Evolutionary conservation across 148 eudicot genomes (phyloP).

Genomic region (Spergularia marina): DNA sequence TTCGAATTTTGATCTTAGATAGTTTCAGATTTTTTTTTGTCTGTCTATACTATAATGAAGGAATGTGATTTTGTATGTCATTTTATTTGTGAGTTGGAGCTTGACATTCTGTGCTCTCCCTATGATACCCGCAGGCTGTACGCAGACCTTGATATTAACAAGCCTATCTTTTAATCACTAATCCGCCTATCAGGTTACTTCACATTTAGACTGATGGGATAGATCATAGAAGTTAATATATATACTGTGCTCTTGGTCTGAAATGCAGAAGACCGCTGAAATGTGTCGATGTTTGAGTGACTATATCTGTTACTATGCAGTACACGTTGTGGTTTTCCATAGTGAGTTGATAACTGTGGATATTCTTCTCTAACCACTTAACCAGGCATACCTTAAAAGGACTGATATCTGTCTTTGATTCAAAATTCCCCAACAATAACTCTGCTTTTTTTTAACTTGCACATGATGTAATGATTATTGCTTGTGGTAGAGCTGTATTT

Average conservation of each 20-base stretch:
- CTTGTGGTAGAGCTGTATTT: slow-evolving; percentile 1
- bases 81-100: background rate
- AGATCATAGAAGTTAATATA: background rate
- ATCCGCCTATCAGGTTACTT: background rate
- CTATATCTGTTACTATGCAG: background rate
- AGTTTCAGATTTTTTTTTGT: no score
- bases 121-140: background rate
- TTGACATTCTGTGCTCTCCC: background rate
- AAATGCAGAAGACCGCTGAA: background rate
- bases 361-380: background rate
- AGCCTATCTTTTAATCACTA: background rate
- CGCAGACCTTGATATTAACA: background rate
- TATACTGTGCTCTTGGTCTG: background rate
- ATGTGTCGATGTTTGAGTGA: background rate
- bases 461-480: background rate
- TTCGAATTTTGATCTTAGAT: no score
- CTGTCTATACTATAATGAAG: background rate
- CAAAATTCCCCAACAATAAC: no score
- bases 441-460: background rate
- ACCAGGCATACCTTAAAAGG: background rate
- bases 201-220: background rate
- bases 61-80: background rate
- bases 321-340: background rate
- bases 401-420: background rate
- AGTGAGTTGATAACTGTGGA: background rate